Conservation (phyloP, 116 monocot species). For the Posidonia oceanica region DNA sequence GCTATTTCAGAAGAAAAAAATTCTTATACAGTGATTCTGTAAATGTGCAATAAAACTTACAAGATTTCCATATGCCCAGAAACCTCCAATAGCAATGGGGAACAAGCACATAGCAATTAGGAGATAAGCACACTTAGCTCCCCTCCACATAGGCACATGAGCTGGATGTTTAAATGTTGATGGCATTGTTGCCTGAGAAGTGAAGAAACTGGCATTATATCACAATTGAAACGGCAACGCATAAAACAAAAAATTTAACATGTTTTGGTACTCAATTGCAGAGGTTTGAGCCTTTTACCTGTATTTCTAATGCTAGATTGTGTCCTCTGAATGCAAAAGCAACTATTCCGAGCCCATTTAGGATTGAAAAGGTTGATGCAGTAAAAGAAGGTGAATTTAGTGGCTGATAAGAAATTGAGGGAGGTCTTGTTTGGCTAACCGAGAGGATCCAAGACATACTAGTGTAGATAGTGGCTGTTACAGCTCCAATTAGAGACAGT, state of each 20-base stretch:
- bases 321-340: too few species aligned
- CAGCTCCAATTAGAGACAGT: too few species aligned
- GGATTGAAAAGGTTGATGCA: slow-evolving; percentile 39
- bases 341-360: too few species aligned
- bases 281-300: too few species aligned
- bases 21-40: too few species aligned
- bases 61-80: background rate
- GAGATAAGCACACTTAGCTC: slow-evolving; percentile 70
- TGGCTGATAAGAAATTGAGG: slow-evolving; percentile 31
- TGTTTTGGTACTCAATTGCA: too few species aligned
- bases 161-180: slow-evolving; percentile 92
- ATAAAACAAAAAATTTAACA: too few species aligned
- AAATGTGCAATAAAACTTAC: background rate
- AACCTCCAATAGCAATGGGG: slow-evolving; percentile 78
- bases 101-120: slow-evolving; percentile 83
- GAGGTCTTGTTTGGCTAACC: slow-evolving; percentile 52
- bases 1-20: too few species aligned
- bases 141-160: slow-evolving; percentile 96
- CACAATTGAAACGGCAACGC: too few species aligned
- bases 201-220: too few species aligned
- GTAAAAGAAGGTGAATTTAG: slow-evolving; percentile 22
- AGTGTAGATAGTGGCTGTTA: too few species aligned
- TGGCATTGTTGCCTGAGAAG: slow-evolving; percentile 80
- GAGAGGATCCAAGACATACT: slow-evolving; percentile 32
- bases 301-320: too few species aligned